A percentile compares a stretch with the other conserved stretches of the same genome.
Conservation (phyloP, 441 rosid species). For the Dalechampia spathulata region DNA sequence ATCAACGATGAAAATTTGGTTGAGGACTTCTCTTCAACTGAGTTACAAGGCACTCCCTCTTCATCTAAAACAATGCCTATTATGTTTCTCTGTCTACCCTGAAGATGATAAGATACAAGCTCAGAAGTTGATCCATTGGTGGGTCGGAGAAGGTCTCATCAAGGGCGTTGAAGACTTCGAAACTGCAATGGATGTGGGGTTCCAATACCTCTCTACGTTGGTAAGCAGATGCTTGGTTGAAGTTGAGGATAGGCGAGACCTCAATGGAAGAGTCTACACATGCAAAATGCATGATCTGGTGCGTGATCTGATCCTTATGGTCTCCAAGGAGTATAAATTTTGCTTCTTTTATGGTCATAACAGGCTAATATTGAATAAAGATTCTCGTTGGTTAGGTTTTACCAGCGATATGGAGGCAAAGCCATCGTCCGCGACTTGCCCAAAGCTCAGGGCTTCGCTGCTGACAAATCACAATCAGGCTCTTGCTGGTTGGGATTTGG, state of each 20-base stretch:
- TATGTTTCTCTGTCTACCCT: slow-evolving; percentile 33
- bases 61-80: slow-evolving; percentile 22
- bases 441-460: neutral
- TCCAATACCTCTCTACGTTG: slow-evolving; percentile 16
- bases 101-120: slow-evolving; percentile 26
- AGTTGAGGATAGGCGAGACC: slow-evolving; percentile 13
- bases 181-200: slow-evolving; percentile 22
- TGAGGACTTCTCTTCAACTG: slow-evolving; percentile 23
- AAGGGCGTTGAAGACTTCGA: slow-evolving; percentile 1
- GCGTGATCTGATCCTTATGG: slow-evolving; percentile 10
- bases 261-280: slow-evolving; percentile 25
- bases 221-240: slow-evolving; percentile 28
- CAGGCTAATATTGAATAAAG: slow-evolving; percentile 7
- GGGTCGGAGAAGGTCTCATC: slow-evolving; percentile 34
- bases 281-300: slow-evolving; percentile 24
- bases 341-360: slow-evolving; percentile 19
- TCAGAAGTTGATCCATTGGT: slow-evolving; percentile 29
- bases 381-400: slow-evolving; percentile 17
- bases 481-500: neutral
- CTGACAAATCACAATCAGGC: neutral
- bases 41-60: slow-evolving; percentile 29
- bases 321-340: slow-evolving; percentile 19
- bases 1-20: slow-evolving; percentile 1
- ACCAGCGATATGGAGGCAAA: neutral
- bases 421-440: neutral